Percentiles rank a stretch among this genome's conserved stretches.
These are phyloP conservation scores for Claviceps fusiformis DNA, from an alignment of 2,329 filamentous ascomycete species.

Conservation along the genomic window DNA sequence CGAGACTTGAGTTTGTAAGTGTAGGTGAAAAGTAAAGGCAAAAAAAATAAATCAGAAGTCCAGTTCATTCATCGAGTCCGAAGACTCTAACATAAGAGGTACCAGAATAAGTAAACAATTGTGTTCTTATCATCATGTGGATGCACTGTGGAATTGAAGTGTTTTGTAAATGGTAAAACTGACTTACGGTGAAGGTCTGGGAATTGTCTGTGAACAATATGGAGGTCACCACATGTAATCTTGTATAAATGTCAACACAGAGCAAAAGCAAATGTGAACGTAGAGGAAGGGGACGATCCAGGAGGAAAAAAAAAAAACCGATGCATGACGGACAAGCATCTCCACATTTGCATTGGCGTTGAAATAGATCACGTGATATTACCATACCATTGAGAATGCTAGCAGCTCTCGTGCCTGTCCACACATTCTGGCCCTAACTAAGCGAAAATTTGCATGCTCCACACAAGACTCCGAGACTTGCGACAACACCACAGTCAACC, in stretches of 20 bases:
- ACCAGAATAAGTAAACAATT: constrained; percentile 61
- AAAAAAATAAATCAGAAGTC: constrained; percentile 55
- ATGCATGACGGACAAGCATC: no score
- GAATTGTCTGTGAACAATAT: not conserved
- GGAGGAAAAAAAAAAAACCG: no score
- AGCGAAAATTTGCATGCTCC: constrained; percentile 29
- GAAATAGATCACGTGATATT: not conserved
- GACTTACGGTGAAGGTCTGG: constrained; percentile 5
- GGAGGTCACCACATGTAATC: not conserved
- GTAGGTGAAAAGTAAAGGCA: constrained; percentile 6
- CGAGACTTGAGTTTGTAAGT: not conserved
- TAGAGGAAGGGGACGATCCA: no score
- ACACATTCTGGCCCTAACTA: constrained; percentile 30
- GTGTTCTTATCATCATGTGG: constrained; percentile 58
- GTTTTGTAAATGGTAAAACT: not conserved
- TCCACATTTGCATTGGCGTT: not conserved
- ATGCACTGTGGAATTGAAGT: not conserved
- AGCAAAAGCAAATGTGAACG: not conserved
- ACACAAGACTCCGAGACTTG: constrained; percentile 21
- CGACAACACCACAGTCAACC: constrained; percentile 15
- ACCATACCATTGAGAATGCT: not conserved
- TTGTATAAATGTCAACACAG: not conserved
- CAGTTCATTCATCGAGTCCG: constrained; percentile 64
- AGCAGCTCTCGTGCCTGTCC: not conserved
- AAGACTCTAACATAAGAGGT: constrained; percentile 87